Percentiles rank a stretch among this genome's conserved stretches.
phyloP scores from a whole-genome alignment of 2,329 filamentous ascomycete species.

The Neophaeococcomyces aloes region DNA sequence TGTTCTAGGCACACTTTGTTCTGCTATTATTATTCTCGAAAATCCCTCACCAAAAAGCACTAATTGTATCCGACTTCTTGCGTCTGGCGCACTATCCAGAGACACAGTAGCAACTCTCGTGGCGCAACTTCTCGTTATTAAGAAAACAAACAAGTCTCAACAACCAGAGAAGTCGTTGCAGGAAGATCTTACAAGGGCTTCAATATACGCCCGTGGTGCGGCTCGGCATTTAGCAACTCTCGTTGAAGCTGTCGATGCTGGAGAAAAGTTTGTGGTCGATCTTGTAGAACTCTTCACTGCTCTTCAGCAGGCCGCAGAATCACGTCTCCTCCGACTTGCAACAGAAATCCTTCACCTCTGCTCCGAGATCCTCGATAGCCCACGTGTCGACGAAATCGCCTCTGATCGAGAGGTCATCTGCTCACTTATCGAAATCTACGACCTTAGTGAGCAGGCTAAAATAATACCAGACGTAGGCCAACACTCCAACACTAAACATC shows the following conservation, averaged over 20 bases:
- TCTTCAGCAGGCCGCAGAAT: slow-evolving; percentile 13
- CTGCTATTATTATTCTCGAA: slow-evolving; percentile 15
- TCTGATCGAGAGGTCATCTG: not conserved
- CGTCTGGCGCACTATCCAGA: slow-evolving; percentile 8
- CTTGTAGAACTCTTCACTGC: slow-evolving; percentile 11
- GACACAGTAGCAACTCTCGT: slow-evolving; percentile 12
- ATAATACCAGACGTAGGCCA: not conserved
- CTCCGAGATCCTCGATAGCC: not conserved
- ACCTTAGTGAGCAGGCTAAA: not conserved
- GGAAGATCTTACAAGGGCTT: slow-evolving; percentile 3
- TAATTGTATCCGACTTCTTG: slow-evolving; percentile 14
- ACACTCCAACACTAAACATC: not conserved
- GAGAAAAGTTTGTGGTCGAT: slow-evolving; percentile 12
- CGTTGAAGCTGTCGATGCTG: slow-evolving; percentile 9
- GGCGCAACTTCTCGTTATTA: slow-evolving; percentile 13
- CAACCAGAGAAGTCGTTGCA: not conserved
- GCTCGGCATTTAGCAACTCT: slow-evolving; percentile 12
- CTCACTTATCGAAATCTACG: slow-evolving; percentile 1
- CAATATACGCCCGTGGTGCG: slow-evolving; percentile 16
- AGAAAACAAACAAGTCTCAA: slow-evolving; percentile 10
- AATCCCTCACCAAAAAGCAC: slow-evolving; percentile 11
- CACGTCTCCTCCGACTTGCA: slow-evolving; percentile 15
- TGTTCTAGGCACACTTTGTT: slow-evolving; percentile 15
- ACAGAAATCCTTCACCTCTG: slow-evolving; percentile 14
- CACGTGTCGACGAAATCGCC: slow-evolving; percentile 1